Percentiles rank a stretch among this genome's conserved stretches.
Evolutionary conservation across 2,329 filamentous ascomycete genomes (phyloP).

Genomic region (Aspergillus ibericus): DNA sequence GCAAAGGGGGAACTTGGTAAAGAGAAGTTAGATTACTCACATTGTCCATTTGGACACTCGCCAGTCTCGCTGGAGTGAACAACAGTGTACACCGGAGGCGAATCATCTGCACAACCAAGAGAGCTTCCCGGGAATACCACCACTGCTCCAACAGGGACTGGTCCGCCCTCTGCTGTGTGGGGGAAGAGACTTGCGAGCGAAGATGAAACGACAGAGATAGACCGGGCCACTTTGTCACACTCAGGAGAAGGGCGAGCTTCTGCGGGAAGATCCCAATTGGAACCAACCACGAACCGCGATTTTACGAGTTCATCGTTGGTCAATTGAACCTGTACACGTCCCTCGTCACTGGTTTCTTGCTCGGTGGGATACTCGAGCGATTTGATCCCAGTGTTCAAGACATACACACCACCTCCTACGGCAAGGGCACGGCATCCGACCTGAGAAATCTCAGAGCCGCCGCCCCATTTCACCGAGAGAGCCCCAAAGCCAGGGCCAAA

Average conservation of each 20-base stretch:
- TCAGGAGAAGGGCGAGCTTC: slow-evolving; percentile 22
- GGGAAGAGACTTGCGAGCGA: slow-evolving; percentile 68
- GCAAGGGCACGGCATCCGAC: slow-evolving; percentile 87
- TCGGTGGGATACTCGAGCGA: slow-evolving; percentile 21
- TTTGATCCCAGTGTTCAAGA: slow-evolving; percentile 70
- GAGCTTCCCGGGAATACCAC: slow-evolving; percentile 40
- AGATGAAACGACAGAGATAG: slow-evolving; percentile 69
- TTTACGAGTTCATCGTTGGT: slow-evolving; percentile 39
- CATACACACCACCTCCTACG: slow-evolving; percentile 88
- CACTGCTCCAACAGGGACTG: slow-evolving; percentile 67
- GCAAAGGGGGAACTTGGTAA: slow-evolving; percentile 23
- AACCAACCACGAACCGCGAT: slow-evolving; percentile 40
- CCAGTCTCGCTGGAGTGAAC: slow-evolving; percentile 88
- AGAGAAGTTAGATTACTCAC: slow-evolving; percentile 64
- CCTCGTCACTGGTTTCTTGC: slow-evolving; percentile 16
- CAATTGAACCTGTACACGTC: slow-evolving; percentile 31
- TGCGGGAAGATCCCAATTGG: slow-evolving; percentile 38
- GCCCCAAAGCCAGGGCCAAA: slow-evolving; percentile 89
- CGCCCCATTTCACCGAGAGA: slow-evolving; percentile 90
- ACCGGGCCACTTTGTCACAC: slow-evolving; percentile 53
- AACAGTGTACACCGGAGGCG: slow-evolving; percentile 59
- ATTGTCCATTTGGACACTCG: slow-evolving; percentile 83
- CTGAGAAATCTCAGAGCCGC: slow-evolving; percentile 83
- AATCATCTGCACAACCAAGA: slow-evolving; percentile 29
- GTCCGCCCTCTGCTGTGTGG: slow-evolving; percentile 69